These are phyloP conservation scores for Globisporangium carolinianum DNA, from an alignment of 352 stramenopile genomes.

Conservation along the genomic window DNA sequence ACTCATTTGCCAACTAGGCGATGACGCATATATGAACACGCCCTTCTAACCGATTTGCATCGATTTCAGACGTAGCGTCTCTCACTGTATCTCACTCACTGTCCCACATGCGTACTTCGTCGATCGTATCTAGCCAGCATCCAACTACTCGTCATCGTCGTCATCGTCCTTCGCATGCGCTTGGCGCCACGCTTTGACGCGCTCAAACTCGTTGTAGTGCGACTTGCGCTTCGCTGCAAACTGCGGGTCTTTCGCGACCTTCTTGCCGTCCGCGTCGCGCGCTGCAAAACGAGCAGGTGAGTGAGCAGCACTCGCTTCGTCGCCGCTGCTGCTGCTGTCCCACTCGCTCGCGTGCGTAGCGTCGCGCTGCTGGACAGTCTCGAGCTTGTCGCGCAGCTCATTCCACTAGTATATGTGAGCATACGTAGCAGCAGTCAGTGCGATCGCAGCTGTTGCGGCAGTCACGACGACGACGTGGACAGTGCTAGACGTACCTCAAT, in stretches of 20 bases:
- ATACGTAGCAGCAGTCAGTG: no score
- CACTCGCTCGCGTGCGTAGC: conserved; percentile 32
- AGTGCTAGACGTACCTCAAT: conserved; percentile 29
- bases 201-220: conserved; percentile 83
- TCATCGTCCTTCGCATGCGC: conserved; percentile 21
- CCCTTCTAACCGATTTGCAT: no score
- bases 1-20: no score
- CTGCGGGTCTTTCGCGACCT: conserved; percentile 54
- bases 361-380: conserved; percentile 32
- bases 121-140: background rate
- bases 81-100: no score
- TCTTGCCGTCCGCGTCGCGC: conserved; percentile 52
- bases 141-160: conserved; percentile 1
- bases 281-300: conserved; percentile 18
- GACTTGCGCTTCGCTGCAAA: conserved; percentile 71
- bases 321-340: conserved; percentile 49
- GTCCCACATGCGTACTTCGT: no score
- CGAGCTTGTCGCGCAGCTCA: conserved; percentile 63
- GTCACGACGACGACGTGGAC: background rate
- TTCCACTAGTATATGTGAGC: conserved; percentile 30
- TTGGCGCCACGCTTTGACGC: conserved; percentile 62
- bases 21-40: no score
- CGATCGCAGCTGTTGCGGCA: background rate
- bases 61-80: no score
- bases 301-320: conserved; percentile 4